These are phyloP conservation scores for Cercospora citrullina DNA, from an alignment of 2,329 filamentous ascomycete genomes.

Conservation along the genomic window DNA sequence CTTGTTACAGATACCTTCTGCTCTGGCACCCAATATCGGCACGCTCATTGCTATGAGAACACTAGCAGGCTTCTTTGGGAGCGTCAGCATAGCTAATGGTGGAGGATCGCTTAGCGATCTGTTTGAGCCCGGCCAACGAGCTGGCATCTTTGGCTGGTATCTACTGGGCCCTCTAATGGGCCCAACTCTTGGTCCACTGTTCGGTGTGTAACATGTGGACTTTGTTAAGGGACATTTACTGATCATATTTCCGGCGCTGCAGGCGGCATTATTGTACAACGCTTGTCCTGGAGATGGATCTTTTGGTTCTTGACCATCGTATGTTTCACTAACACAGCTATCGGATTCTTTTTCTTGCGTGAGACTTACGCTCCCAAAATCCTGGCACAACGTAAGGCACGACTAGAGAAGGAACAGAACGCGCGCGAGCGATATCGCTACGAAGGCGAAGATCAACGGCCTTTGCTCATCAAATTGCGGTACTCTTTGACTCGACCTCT, in stretches of 20 bases:
- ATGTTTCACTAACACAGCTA: slow-evolving; percentile 44
- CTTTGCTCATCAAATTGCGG: slow-evolving; percentile 40
- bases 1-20: slow-evolving; percentile 50
- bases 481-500: slow-evolving; percentile 45
- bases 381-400: slow-evolving; percentile 39
- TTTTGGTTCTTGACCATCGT: slow-evolving; percentile 52
- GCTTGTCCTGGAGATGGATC: slow-evolving; percentile 51
- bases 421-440: slow-evolving; percentile 45
- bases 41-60: slow-evolving; percentile 49
- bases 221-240: neutral
- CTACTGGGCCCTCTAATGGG: slow-evolving; percentile 48
- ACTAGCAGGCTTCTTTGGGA: slow-evolving; percentile 53
- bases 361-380: slow-evolving; percentile 50
- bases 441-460: slow-evolving; percentile 46
- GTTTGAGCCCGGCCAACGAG: slow-evolving; percentile 50
- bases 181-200: slow-evolving; percentile 43
- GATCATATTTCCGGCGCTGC: no score
- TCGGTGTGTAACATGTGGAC: slow-evolving; percentile 33
- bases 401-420: slow-evolving; percentile 39
- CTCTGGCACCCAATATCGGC: slow-evolving; percentile 50
- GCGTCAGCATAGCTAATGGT: slow-evolving; percentile 53
- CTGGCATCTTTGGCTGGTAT: slow-evolving; percentile 51
- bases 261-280: slow-evolving; percentile 45
- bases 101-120: slow-evolving; percentile 56
- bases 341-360: slow-evolving; percentile 47